A percentile compares a stretch with the other conserved stretches of the same genome.
Conservation (phyloP, 306 rosid genomes). For the Fagus crenata region DNA sequence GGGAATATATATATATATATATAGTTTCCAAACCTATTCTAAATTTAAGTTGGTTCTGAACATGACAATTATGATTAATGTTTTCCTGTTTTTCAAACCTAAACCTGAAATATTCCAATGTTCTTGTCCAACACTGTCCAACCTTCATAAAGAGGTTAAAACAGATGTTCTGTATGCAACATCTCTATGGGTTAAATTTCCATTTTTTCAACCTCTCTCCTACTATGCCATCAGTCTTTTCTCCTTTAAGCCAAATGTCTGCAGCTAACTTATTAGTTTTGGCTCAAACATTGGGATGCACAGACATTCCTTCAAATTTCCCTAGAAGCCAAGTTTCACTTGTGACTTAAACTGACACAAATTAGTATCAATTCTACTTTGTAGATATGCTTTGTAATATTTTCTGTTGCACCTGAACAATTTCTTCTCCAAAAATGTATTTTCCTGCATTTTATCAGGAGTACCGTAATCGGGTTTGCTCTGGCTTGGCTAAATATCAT, state of each 20-base stretch:
- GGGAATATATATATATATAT: neutral
- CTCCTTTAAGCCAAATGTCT: neutral
- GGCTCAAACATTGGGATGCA: neutral
- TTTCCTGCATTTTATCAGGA: constrained; percentile 42
- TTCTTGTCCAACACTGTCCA: neutral
- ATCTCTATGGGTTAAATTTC: neutral
- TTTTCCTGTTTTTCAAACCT: neutral
- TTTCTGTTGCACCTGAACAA: neutral
- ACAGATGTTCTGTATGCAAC: neutral
- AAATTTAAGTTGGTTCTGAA: neutral
- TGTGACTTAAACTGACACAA: neutral
- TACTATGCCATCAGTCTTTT: neutral
- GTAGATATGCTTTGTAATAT: neutral
- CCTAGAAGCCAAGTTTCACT: neutral
- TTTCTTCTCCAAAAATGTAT: neutral
- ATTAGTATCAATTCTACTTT: neutral
- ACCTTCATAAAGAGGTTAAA: neutral
- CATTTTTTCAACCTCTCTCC: neutral
- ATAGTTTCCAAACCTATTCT: neutral
- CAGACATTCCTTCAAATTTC: neutral
- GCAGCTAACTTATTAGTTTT: neutral
- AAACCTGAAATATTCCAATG: neutral
- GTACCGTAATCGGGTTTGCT: constrained; percentile 71
- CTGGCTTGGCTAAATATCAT: constrained; percentile 72
- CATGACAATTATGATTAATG: neutral